phyloP scores from a whole-genome alignment of 495 filamentous ascomycete genomes.

The Glonium stellatum region DNA sequence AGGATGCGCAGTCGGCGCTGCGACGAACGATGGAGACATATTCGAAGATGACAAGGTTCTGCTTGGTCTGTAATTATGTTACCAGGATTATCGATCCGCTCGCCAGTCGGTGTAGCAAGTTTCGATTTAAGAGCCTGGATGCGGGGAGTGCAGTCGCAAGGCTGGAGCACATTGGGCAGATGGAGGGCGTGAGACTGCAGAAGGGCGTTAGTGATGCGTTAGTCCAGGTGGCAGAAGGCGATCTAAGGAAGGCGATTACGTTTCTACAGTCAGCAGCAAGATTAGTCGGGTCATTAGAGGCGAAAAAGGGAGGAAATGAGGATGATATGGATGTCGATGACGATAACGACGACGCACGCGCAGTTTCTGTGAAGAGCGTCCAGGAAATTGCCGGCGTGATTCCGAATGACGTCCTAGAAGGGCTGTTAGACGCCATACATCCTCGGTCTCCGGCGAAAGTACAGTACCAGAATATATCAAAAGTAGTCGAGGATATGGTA shows the following conservation, averaged over 20 bases:
- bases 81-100: constrained; percentile 96
- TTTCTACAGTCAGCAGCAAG: constrained; percentile 87
- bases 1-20: constrained; percentile 90
- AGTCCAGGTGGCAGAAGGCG: constrained; percentile 82
- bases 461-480: constrained; percentile 66
- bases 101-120: constrained; percentile 89
- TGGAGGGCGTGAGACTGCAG: constrained; percentile 67
- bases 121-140: constrained; percentile 94
- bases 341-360: constrained; percentile 33
- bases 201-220: constrained; percentile 74
- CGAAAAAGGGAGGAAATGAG: constrained; percentile 39
- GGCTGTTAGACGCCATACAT: constrained; percentile 68
- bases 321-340: constrained; percentile 47
- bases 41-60: constrained; percentile 91
- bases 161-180: constrained; percentile 69
- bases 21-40: constrained; percentile 97
- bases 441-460: constrained; percentile 52
- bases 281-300: constrained; percentile 57
- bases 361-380: constrained; percentile 68
- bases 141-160: constrained; percentile 67
- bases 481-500: constrained; percentile 78
- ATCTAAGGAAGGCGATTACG: constrained; percentile 92
- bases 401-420: constrained; percentile 63
- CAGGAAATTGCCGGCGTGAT: constrained; percentile 97
- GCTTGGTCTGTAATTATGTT: constrained; percentile 97